phyloP scores from a whole-genome alignment of 257 asterid species.

The Scutellaria baicalensis region DNA sequence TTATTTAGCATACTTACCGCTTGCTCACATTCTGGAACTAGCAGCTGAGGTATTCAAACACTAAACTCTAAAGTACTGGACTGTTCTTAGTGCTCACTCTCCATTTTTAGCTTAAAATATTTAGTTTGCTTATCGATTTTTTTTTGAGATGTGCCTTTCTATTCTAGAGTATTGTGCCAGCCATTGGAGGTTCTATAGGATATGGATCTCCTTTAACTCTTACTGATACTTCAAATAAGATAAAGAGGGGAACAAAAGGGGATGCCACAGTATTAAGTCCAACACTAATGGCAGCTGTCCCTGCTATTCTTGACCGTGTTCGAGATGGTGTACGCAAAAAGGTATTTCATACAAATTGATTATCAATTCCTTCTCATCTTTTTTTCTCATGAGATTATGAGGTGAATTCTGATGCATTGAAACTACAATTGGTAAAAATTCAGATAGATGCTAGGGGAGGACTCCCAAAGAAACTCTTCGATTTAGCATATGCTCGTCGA shows the following conservation, averaged over 20 bases:
- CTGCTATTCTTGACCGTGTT: conserved; percentile 97
- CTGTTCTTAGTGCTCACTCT: background rate
- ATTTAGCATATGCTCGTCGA: conserved; percentile 84
- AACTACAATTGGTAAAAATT: conserved; percentile 16
- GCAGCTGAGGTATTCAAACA: conserved; percentile 78
- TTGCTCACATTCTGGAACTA: conserved; percentile 95
- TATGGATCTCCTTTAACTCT: conserved; percentile 96
- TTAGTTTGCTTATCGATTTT: background rate
- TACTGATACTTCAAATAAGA: conserved; percentile 90
- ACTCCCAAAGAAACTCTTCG: conserved; percentile 69
- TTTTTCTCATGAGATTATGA: background rate
- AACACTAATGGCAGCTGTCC: conserved; percentile 90
- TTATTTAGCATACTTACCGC: conserved; percentile 89
- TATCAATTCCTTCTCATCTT: background rate
- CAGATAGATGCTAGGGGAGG: conserved; percentile 93
- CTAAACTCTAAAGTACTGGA: background rate
- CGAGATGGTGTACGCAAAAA: conserved; percentile 96
- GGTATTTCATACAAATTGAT: conserved; percentile 24
- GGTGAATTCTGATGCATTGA: conserved; percentile 6
- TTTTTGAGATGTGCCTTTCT: background rate
- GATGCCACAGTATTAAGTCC: conserved; percentile 84
- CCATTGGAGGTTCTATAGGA: conserved; percentile 87
- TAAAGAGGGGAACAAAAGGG: conserved; percentile 90
- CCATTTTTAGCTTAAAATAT: background rate
- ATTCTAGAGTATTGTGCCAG: conserved; percentile 64